Percentiles rank a stretch among this genome's conserved stretches.
Conservation (phyloP, 169 alveolate genomes). For the Babesia gibsoni region DNA sequence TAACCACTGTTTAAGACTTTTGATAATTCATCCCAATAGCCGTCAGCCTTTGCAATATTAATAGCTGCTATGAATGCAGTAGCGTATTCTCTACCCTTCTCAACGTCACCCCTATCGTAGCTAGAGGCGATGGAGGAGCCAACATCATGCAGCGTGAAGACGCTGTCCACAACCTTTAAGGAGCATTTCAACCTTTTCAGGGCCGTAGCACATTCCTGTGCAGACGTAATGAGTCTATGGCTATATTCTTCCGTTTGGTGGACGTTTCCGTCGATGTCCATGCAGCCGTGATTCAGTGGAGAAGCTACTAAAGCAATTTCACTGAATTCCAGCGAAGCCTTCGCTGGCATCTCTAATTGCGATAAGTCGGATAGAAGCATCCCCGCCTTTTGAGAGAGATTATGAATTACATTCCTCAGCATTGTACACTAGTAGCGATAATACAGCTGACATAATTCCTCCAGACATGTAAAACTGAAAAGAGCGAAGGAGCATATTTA, state of each 20-base stretch:
- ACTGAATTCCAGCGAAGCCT: slow-evolving; percentile 13
- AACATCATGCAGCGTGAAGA: slow-evolving; percentile 20
- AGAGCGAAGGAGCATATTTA: too few relatives aligned
- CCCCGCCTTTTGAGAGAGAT: slow-evolving; percentile 26
- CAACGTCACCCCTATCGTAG: not conserved
- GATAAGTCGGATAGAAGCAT: slow-evolving; percentile 23
- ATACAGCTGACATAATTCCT: too few relatives aligned
- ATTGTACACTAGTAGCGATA: too few relatives aligned
- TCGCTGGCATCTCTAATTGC: slow-evolving; percentile 15
- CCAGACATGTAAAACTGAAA: too few relatives aligned
- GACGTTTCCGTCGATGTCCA: slow-evolving; percentile 27
- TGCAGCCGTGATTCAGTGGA: not conserved
- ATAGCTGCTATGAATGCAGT: slow-evolving; percentile 23
- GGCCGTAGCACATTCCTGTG: slow-evolving; percentile 29
- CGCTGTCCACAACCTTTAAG: slow-evolving; percentile 41
- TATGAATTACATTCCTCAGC: slow-evolving; percentile 7
- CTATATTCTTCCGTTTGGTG: slow-evolving; percentile 31
- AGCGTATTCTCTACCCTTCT: not conserved
- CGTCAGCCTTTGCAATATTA: slow-evolving; percentile 35
- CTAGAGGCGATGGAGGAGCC: slow-evolving; percentile 28
- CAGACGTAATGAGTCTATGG: slow-evolving; percentile 18
- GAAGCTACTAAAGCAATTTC: not conserved
- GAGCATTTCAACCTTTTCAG: slow-evolving; percentile 26
- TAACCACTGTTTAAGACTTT: slow-evolving; percentile 41
- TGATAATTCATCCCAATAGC: slow-evolving; percentile 54